Evolutionary conservation across 352 stramenopile genomes (phyloP).

Genomic region (Pythium rishiriense): DNA sequence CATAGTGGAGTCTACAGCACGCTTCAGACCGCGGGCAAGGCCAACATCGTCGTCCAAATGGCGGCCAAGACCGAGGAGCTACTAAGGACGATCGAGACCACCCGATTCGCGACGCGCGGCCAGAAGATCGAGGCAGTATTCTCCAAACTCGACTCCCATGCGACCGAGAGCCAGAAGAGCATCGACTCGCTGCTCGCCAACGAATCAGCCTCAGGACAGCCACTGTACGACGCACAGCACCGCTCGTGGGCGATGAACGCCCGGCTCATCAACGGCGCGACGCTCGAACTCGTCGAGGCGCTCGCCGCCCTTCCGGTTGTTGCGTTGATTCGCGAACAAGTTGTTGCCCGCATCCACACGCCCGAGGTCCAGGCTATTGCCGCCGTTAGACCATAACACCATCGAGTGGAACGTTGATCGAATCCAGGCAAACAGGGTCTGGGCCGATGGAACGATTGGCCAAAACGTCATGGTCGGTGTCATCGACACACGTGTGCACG

Average conservation of each 20-base stretch:
- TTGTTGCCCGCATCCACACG: background rate
- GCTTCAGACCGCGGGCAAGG: slow-evolving; percentile 12
- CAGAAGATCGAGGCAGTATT: slow-evolving; percentile 19
- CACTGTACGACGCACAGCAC: slow-evolving; percentile 9
- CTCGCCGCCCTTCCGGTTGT: background rate
- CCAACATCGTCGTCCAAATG: slow-evolving; percentile 14
- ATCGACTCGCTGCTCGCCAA: slow-evolving; percentile 7
- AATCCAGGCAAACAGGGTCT: slow-evolving; percentile 22
- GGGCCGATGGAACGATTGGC: slow-evolving; percentile 26
- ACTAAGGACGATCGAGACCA: background rate
- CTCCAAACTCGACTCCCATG: slow-evolving; percentile 10
- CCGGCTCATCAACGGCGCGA: slow-evolving; percentile 15
- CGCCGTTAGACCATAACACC: background rate
- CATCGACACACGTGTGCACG: slow-evolving; percentile 35
- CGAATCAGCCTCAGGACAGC: slow-evolving; percentile 1
- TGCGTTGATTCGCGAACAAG: slow-evolving; percentile 2
- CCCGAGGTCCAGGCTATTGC: background rate
- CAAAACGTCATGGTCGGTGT: slow-evolving; percentile 24
- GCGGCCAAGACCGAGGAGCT: background rate
- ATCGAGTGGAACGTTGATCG: slow-evolving; percentile 26
- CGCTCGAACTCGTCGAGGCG: slow-evolving; percentile 6
- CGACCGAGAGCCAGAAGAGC: slow-evolving; percentile 6
- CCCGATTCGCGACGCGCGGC: slow-evolving; percentile 16
- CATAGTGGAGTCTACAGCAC: slow-evolving; percentile 2
- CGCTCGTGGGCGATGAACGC: slow-evolving; percentile 31